These are phyloP conservation scores for Blastobotrys indianensis DNA, from an alignment of 1,139 yeast genomes.

Conservation along the genomic window DNA sequence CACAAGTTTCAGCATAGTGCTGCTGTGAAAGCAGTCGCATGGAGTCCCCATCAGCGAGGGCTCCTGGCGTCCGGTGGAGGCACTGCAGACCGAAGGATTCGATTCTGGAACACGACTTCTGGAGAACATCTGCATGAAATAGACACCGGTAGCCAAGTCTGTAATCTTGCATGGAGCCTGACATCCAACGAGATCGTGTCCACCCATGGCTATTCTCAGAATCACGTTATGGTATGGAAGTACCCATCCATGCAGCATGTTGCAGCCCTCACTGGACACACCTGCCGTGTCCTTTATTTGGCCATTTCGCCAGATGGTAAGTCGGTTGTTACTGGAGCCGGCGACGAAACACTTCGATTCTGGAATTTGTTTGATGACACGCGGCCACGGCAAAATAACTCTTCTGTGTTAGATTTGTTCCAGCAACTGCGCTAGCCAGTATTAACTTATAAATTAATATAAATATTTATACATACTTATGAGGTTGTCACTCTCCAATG, in stretches of 20 bases:
- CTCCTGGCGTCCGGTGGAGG: slow-evolving; percentile 96
- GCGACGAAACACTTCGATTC: slow-evolving; percentile 90
- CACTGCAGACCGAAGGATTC: slow-evolving; percentile 84
- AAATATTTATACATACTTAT: neutral
- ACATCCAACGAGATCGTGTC: slow-evolving; percentile 89
- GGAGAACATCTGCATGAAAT: slow-evolving; percentile 70
- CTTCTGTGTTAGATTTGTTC: slow-evolving; percentile 71
- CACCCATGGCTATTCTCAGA: slow-evolving; percentile 90
- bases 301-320: slow-evolving; percentile 96
- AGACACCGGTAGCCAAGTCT: slow-evolving; percentile 94
- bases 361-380: slow-evolving; percentile 89
- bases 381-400: slow-evolving; percentile 40
- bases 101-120: slow-evolving; percentile 86
- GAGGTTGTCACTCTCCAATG: neutral
- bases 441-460: neutral
- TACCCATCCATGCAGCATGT: slow-evolving; percentile 90
- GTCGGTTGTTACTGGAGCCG: slow-evolving; percentile 98
- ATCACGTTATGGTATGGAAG: slow-evolving; percentile 92
- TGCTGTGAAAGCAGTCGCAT: slow-evolving; percentile 92
- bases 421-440: slow-evolving; percentile 56
- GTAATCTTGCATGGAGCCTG: slow-evolving; percentile 89
- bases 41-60: slow-evolving; percentile 98
- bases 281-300: slow-evolving; percentile 83
- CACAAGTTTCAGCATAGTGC: slow-evolving; percentile 84
- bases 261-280: slow-evolving; percentile 91